Base-by-base conservation (phyloP, 176 grass and related monocot species). In the Oryza brachyantha region DNA sequence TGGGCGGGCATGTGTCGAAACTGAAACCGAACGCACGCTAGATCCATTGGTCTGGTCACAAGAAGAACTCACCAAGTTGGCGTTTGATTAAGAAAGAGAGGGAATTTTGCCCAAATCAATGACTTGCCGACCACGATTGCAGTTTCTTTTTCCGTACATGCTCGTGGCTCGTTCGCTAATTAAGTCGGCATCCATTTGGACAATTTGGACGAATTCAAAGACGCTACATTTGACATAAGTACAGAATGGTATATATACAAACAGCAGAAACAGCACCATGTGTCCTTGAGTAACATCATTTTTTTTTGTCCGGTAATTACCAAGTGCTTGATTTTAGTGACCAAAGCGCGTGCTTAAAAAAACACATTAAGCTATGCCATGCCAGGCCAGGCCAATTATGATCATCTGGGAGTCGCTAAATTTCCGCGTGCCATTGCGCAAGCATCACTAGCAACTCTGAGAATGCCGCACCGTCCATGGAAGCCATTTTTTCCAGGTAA, bases 201-300 rank as follows among this genome's bases (percentile, higher is more conserved):
- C 5, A 31, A 60, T 17, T 17, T 22, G 74, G 61, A 74, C 68
- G 37, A 1, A 45, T 83, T 88, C 68, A 83, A 78, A 32, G 74
- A 16, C 41, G 13, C n/a, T 12, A 75, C 11, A 67, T 36, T 46
- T 25, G 25, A 76, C 39, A 29, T 45, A 21, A n/a, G n/a, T n/a
- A n/a, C n/a, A n/a, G n/a, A n/a, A n/a, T n/a, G n/a, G n/a, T 9
- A 24, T 55, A 1, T 5, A 7, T 21, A 55, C 52, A 55, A 22
- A 55, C 52, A 57, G 52, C 52, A 24, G 52, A 57, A 57, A 57
- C 52, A 24, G 24, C n/a, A 57, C 52, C 52, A 57, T 6, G 37
- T 62, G 78, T 36, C 5, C 29, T 2, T 73, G 22, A 74, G 48
- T 73, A 29, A 10, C 7, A 61, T 79, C 48, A 29, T 17, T 58